Evolutionary conservation across 78 protist genomes (phyloP).

Genomic region (Tieghemostelium lacteum): DNA sequence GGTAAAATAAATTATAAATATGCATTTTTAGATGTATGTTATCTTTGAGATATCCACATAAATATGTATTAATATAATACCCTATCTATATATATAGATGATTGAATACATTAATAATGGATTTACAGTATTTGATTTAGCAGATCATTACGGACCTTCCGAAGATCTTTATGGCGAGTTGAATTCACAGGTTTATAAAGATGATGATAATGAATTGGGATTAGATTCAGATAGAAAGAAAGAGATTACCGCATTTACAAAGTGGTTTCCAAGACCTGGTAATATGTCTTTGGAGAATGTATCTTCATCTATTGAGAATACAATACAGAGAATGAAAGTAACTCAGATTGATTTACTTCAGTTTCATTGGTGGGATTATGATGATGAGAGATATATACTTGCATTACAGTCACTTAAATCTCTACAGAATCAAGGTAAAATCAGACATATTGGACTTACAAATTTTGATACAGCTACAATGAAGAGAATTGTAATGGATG

Average conservation of each 20-base stretch:
- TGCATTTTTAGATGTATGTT: constrained; percentile 53
- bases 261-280: constrained; percentile 75
- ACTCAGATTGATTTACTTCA: constrained; percentile 43
- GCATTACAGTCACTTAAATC: constrained; percentile 7
- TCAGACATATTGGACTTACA: constrained; percentile 58
- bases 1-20: constrained; percentile 61
- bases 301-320: constrained; percentile 1
- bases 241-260: constrained; percentile 33
- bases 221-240: background rate
- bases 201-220: background rate
- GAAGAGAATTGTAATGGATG: constrained; percentile 20
- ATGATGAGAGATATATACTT: constrained; percentile 44
- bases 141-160: constrained; percentile 70
- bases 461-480: constrained; percentile 67
- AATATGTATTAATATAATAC: background rate
- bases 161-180: constrained; percentile 73
- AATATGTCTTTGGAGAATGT: constrained; percentile 26
- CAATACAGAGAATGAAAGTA: constrained; percentile 33
- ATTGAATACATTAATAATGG: constrained; percentile 35
- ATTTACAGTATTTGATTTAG: constrained; percentile 53
- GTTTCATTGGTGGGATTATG: constrained; percentile 82
- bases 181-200: constrained; percentile 7
- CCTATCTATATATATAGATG: constrained; percentile 4
- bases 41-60: background rate
- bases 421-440: constrained; percentile 26